Evolutionary conservation across 345 rosid genomes (phyloP), one percentile per base, ranked within the genome.

Genomic region (Gossypium sturtianum): DNA sequence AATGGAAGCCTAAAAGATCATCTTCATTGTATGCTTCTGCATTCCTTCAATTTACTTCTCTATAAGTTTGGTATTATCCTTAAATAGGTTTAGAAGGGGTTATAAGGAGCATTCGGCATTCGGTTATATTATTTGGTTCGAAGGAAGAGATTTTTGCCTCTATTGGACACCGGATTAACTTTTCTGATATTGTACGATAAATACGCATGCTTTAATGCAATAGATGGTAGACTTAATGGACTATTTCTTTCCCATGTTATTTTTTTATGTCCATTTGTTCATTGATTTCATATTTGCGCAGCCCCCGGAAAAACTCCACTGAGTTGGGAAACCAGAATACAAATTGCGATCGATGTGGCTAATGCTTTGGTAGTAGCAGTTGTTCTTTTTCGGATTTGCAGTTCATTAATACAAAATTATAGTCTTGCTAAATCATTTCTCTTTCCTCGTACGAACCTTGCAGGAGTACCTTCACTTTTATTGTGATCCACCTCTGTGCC

Each of bases 391-490:
- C n/a, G 5, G 15, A 74, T 59, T 73, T 66, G 45, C 66, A 16
- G 25, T 68, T 61, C 5, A 22, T 73, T 19, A 52, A 60, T 62
- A 57, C 25, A 53, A 45, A 53, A 52, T 38, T 44, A 43, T 57
- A 7, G 29, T 38, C 66, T 63, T 19, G 49, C 20, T 2, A 43
- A n/a, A 41, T 56, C 74, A 38, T 58, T 57, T 25, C 45, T 25
- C 74, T 15, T 76, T 23, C 27, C 41, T 23, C 13, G 43, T 7
- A 48, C 12, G 25, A 73, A 48, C 57, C 57, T 43, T 79, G 80
- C 89, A 94, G 98, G 97, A 94, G 66, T 94, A 94, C 80, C 98
- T 94, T 78, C 98, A 94, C 78, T 91, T 91, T 75, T 94, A 94
- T 79, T 94, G 98, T 68, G 95, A 92, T 80, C 98, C 97, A 16